phyloP scores from a whole-genome alignment of 2,329 filamentous ascomycete species.

The Aspergillus bombycis region DNA sequence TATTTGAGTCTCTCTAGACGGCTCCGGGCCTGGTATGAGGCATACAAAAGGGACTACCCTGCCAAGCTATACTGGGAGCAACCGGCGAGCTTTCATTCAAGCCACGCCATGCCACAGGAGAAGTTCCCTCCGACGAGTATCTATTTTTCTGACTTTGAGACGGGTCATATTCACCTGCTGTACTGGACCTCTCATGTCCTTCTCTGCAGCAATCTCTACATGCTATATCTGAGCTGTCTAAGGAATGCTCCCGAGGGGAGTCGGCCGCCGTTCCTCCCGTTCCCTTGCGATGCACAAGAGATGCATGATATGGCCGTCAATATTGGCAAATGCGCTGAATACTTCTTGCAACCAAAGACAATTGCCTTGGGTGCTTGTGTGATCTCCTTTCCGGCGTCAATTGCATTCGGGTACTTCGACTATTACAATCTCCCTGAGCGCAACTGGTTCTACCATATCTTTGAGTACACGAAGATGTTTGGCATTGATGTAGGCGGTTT shows the following conservation, averaged over 20 bases:
- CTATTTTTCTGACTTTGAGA: not conserved
- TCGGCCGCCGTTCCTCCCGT: not conserved
- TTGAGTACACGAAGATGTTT: not conserved
- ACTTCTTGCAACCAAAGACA: not conserved
- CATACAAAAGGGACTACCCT: not conserved
- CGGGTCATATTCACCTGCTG: not conserved
- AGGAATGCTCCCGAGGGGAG: not conserved
- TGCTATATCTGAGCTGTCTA: not conserved
- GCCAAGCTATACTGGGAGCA: not conserved
- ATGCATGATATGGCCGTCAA: not conserved
- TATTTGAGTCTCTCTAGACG: not conserved
- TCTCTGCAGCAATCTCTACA: not conserved
- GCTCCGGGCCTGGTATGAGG: not conserved
- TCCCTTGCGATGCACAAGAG: not conserved
- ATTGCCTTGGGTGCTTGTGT: not conserved
- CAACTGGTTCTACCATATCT: not conserved
- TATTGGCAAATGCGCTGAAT: not conserved
- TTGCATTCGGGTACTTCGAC: conserved; percentile 1
- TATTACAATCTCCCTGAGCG: not conserved
- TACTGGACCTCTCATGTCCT: not conserved
- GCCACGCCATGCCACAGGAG: not conserved
- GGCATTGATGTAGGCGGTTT: not conserved
- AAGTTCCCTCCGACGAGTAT: not conserved
- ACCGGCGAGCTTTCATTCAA: not conserved
- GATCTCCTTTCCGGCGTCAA: not conserved